Conservation (phyloP, 257 asterid genomes). For the Primulina eburnea region DNA sequence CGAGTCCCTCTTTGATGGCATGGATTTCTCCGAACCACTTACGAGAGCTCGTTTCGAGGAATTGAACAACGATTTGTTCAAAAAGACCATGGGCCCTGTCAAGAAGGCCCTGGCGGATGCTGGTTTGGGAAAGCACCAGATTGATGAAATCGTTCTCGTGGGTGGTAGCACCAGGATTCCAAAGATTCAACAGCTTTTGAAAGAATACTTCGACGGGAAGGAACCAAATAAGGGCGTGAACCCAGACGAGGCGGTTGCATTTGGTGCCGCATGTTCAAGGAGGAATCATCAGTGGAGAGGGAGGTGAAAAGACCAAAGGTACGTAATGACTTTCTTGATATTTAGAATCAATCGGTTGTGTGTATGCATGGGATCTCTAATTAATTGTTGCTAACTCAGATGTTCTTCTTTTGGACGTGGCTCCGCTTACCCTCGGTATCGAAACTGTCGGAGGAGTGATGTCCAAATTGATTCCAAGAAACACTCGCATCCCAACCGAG, state of each 20-base stretch:
- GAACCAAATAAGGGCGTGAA: background rate
- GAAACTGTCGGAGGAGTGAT: too few relatives aligned
- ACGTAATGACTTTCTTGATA: too few relatives aligned
- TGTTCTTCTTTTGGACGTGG: too few relatives aligned
- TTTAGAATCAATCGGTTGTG: too few relatives aligned
- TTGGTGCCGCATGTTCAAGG: background rate
- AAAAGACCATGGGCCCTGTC: background rate
- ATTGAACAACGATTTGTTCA: background rate
- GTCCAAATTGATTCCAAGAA: too few relatives aligned
- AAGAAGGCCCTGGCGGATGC: background rate
- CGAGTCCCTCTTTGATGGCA: background rate
- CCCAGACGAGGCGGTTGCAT: background rate
- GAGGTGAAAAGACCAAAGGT: too few relatives aligned
- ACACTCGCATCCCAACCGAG: too few relatives aligned
- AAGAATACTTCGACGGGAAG: background rate
- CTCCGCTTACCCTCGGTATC: too few relatives aligned
- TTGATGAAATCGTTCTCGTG: background rate
- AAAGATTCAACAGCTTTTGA: background rate
- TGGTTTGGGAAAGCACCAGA: background rate
- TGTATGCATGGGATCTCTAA: too few relatives aligned
- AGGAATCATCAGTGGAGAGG: too few relatives aligned
- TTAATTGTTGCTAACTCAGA: too few relatives aligned
- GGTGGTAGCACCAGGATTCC: background rate
- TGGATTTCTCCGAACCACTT: background rate
- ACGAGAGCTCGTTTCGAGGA: background rate